A percentile compares a stretch with the other conserved stretches of the same genome.
Conservation (phyloP, 1,139 yeast species). For the Geotrichum phurueaensis region DNA sequence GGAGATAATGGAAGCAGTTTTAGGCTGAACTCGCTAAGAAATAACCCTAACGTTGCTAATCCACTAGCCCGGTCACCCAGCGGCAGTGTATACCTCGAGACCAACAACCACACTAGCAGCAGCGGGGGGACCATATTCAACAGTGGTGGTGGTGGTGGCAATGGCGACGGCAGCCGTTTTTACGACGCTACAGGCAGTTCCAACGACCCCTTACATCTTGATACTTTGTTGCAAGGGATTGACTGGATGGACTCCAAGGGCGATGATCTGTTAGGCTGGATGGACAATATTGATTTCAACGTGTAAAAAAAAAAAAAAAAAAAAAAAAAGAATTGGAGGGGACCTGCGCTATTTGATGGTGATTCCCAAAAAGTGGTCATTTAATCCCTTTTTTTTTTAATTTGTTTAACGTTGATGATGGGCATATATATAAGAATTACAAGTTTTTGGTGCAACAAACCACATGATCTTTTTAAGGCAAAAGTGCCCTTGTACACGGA, state of each 20-base stretch:
- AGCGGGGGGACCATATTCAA: constrained; percentile 9
- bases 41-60: not conserved
- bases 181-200: constrained; percentile 31
- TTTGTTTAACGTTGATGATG: no score
- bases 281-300: constrained; percentile 42
- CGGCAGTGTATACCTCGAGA: not conserved
- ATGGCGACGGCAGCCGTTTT: constrained; percentile 15
- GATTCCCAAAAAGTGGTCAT: no score
- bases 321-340: not conserved
- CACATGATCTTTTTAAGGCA: no score
- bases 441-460: not conserved
- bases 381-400: no score
- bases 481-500: no score
- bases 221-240: constrained; percentile 59
- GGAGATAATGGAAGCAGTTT: not conserved
- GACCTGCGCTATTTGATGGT: not conserved
- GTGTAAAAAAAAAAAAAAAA: not conserved
- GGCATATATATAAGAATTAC: not conserved
- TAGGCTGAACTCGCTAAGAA: not conserved
- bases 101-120: constrained; percentile 5
- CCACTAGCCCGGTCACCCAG: not conserved
- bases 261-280: constrained; percentile 95
- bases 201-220: constrained; percentile 33
- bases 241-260: constrained; percentile 77
- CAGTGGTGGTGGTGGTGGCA: not conserved